phyloP scores from a whole-genome alignment of 1,284 basidiomycete genomes.

The Malassezia sympodialis region DNA sequence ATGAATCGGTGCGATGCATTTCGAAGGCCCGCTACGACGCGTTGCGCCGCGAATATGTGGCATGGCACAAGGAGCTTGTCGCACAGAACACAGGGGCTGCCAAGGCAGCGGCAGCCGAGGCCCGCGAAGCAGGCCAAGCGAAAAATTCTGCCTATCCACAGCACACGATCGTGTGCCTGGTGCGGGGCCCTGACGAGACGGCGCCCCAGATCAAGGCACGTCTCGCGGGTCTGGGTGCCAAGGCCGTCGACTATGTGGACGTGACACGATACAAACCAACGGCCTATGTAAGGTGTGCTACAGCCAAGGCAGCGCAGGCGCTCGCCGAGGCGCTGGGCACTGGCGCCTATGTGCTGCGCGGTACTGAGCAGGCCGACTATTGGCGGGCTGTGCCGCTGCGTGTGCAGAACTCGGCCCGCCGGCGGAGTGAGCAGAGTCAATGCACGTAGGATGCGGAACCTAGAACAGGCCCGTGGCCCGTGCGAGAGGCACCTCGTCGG shows the following conservation, averaged over 20 bases:
- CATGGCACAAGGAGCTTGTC: conserved; percentile 10
- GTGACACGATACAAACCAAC: background rate
- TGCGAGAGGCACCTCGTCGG: conserved; percentile 34
- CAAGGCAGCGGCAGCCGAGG: background rate
- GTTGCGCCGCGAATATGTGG: conserved; percentile 1
- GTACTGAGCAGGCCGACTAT: conserved; percentile 3
- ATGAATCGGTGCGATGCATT: background rate
- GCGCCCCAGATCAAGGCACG: background rate
- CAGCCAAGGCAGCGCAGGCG: background rate
- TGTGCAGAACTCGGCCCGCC: conserved; percentile 7
- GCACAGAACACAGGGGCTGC: background rate
- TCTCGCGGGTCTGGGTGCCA: background rate
- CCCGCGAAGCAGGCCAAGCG: background rate
- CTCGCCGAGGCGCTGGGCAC: background rate
- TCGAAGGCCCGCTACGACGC: background rate
- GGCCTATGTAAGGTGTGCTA: conserved; percentile 9
- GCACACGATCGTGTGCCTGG: conserved; percentile 2
- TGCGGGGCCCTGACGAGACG: background rate
- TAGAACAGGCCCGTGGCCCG: conserved; percentile 16
- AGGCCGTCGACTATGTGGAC: conserved; percentile 14
- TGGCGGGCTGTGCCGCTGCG: conserved; percentile 8
- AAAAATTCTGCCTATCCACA: background rate
- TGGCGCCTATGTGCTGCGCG: background rate
- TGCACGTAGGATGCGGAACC: background rate
- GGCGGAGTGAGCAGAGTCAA: background rate